Conservation (phyloP, 495 filamentous ascomycete genomes). For the Podospora comata region DNA sequence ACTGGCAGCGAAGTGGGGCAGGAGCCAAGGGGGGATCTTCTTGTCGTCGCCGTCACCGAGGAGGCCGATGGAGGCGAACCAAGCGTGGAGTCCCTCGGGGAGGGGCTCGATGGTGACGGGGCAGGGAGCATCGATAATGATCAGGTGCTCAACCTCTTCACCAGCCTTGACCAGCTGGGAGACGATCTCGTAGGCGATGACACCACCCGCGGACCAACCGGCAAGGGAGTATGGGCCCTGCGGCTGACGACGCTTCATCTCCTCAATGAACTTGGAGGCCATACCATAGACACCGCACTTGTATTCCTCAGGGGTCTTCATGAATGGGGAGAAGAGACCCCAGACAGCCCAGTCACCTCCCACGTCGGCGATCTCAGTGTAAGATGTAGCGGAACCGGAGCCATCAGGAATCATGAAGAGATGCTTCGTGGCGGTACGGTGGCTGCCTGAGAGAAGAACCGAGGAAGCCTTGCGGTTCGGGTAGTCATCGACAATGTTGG, state of each 20-base stretch:
- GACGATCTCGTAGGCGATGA: conserved; percentile 81
- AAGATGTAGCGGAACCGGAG: conserved; percentile 64
- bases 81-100: conserved; percentile 69
- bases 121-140: conserved; percentile 82
- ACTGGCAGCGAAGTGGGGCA: conserved; percentile 78
- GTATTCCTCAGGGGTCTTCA: conserved; percentile 56
- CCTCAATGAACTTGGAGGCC: conserved; percentile 53
- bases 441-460: conserved; percentile 62
- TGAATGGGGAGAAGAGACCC: conserved; percentile 66
- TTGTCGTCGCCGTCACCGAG: conserved; percentile 62
- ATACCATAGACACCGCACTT: conserved; percentile 55
- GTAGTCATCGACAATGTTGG: conserved; percentile 61
- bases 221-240: conserved; percentile 64
- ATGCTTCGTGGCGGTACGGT: conserved; percentile 56
- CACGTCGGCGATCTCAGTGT: conserved; percentile 52
- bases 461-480: conserved; percentile 63
- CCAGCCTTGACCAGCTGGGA: conserved; percentile 65
- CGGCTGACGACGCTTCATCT: conserved; percentile 62
- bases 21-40: conserved; percentile 71
- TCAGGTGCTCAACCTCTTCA: conserved; percentile 67
- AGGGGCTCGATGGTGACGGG: conserved; percentile 74
- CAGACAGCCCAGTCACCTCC: conserved; percentile 51
- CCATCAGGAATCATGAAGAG: conserved; percentile 78
- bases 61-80: conserved; percentile 76
- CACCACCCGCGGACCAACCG: conserved; percentile 86